Evolutionary conservation across 2,329 filamentous ascomycete genomes (phyloP), one percentile per base, ranked within the genome.

Genomic region (Colletotrichum musicola): DNA sequence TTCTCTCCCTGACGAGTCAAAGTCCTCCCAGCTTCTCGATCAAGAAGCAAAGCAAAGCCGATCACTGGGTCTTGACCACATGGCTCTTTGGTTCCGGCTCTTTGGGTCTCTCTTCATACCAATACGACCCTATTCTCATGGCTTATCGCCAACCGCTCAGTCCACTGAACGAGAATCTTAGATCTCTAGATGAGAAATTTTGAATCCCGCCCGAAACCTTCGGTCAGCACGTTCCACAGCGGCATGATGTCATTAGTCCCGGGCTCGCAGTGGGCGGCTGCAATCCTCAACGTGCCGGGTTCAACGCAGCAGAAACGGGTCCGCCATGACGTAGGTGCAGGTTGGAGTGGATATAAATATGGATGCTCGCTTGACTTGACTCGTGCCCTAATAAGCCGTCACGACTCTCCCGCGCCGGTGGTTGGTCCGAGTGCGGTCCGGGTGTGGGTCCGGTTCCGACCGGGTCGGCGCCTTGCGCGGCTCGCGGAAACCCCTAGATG

Each of bases 181-280:
- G 60, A 55, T 30, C 54, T 51, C 56, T 55, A 65, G 54, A 35
- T 50, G 30, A 44, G 38, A 13, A 38, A 44, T 63, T 44, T 49
- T 27, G 51, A 40, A 44, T 40, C 49, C 49, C 30, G 55, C 55
- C 16, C 30, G 66, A 66, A 66, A 61, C 27, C 50, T 59, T 56
- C 9, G 13, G 18, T 18, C 49, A 38, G 56, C 12, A 50, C 59
- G 20, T 62, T 49, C 47, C 59, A 54, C 65, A 47, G 63, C 55
- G 66, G 44, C 27, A 69, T 69, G 62, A 69, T 69, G 66, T 69
- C 66, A 69, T 69, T 9, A 46, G 59, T 50, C 30, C 35, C 20
- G 30, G 30, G 30, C 46, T 51, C 57, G 46, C 59, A 42, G 44
- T 62, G 40, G 50, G 49, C 59, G 59, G 40, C 50, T 54, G 27